Conservation (phyloP, 768 basidiomycete genomes). For the Amanita muscaria region DNA sequence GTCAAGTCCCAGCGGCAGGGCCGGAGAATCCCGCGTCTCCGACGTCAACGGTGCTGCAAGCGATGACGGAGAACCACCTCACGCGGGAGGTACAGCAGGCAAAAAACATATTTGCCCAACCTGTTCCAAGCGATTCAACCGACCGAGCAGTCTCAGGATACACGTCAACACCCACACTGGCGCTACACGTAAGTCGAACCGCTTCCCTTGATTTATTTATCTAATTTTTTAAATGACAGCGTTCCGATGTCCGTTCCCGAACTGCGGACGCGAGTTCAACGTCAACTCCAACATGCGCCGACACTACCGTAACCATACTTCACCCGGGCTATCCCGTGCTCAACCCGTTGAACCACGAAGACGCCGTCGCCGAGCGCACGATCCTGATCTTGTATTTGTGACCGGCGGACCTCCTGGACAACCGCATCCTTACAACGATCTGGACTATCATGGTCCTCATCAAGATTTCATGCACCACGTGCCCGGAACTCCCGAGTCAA, state of each 20-base stretch:
- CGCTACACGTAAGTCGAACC: slow-evolving; percentile 45
- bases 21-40: neutral
- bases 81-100: slow-evolving; percentile 21
- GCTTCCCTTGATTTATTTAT: neutral
- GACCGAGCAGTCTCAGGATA: slow-evolving; percentile 58
- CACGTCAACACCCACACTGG: slow-evolving; percentile 66
- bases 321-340: slow-evolving; percentile 23
- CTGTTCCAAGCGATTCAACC: slow-evolving; percentile 58
- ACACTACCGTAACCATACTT: slow-evolving; percentile 61
- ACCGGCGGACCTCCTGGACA: slow-evolving; percentile 5
- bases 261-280: slow-evolving; percentile 71
- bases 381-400: slow-evolving; percentile 12
- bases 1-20: neutral
- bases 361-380: slow-evolving; percentile 13
- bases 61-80: slow-evolving; percentile 6
- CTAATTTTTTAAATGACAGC: slow-evolving; percentile 29
- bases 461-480: neutral
- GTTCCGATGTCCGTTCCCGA: slow-evolving; percentile 65
- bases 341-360: slow-evolving; percentile 21
- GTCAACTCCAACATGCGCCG: slow-evolving; percentile 83
- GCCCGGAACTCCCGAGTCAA: slow-evolving; percentile 6
- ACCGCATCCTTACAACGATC: no score
- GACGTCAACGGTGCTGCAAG: slow-evolving; percentile 4
- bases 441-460: neutral
- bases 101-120: slow-evolving; percentile 43